Evolutionary conservation across 257 asterid species (phyloP), one percentile per base, ranked within the genome.

Genomic region (Penstemon barbatus): DNA sequence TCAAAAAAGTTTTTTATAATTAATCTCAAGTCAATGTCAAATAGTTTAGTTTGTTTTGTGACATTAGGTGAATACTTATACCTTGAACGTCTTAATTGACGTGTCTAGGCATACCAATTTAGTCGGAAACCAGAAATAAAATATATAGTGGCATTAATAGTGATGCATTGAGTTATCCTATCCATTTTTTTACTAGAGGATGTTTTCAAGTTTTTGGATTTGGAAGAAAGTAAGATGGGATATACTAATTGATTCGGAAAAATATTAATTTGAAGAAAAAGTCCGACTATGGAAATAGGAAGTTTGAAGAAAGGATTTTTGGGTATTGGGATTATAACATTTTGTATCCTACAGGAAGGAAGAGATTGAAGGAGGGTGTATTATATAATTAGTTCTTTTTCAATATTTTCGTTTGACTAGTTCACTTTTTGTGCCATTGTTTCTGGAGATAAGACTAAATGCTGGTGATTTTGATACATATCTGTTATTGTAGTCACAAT

Each of bases 401-500:
- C 10, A 46, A 46, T 8, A 46, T 46, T 46, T 8, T 3, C 8
- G 8, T 46, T 46, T 46, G 8, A 12, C 7, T 46, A 8, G 8
- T 46, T 3, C 12, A 6, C 51, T 46, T 46, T 46, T 6, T 46
- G 4, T 46, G 10, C 3, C 10, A 12, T 46, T 46, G 51, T 6
- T 15, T 9, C 44, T 61, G 42, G 53, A 8, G 48, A 7, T 66
- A 7, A n/a, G 40, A 50, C 44, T 10, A 9, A 37, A 10, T 33
- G 10, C 8, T 37, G 38, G 54, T 72, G 61, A 8, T 63, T 51
- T 56, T 25, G 18, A 13, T 40, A n/a, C 38, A 56, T 58, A 9
- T 55, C 53, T 60, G 53, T 73, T 57, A 41, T 18, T 74, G 66
- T 76, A 89, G 96, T 89, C 59, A 86, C 87, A 1, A 89, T 89